Conservation (phyloP, 257 asterid genomes). For the Nyctanthes arbortristis region DNA sequence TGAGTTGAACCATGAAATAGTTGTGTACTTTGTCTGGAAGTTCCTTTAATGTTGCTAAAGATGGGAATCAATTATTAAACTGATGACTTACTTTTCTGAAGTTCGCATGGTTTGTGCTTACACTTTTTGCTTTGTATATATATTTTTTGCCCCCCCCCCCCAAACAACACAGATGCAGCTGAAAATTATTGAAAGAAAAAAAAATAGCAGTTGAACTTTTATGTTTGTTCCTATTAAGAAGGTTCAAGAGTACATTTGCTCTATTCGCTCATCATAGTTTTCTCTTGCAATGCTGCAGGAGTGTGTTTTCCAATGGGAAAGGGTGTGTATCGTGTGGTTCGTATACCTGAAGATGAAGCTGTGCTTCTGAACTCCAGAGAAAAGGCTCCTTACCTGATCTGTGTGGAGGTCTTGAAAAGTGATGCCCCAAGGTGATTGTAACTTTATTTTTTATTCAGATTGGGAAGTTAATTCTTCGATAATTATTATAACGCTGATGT, state of each 20-base stretch:
- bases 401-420: conserved; percentile 89
- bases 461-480: conserved; percentile 9
- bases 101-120: not conserved
- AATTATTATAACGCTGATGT: not conserved
- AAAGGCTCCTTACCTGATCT: conserved; percentile 96
- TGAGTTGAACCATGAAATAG: conserved; percentile 4
- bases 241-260: conserved; percentile 12
- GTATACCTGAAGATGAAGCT: conserved; percentile 97
- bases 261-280: conserved; percentile 19
- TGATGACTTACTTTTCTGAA: conserved; percentile 1
- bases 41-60: conserved; percentile 19
- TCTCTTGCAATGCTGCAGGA: conserved; percentile 50
- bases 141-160: no score
- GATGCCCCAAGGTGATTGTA: conserved; percentile 78
- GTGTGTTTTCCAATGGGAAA: conserved; percentile 95
- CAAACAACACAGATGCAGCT: no score
- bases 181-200: not conserved
- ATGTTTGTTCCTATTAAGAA: not conserved
- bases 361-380: conserved; percentile 98
- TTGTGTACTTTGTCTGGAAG: conserved; percentile 4
- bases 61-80: conserved; percentile 5
- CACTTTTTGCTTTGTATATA: conserved; percentile 17
- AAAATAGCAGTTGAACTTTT: conserved; percentile 4
- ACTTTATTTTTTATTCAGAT: conserved; percentile 12
- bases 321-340: conserved; percentile 96